Evolutionary conservation across 2,329 filamentous ascomycete genomes (phyloP), one percentile per base, ranked within the genome.

Genomic region (Aaosphaeria arxii): DNA sequence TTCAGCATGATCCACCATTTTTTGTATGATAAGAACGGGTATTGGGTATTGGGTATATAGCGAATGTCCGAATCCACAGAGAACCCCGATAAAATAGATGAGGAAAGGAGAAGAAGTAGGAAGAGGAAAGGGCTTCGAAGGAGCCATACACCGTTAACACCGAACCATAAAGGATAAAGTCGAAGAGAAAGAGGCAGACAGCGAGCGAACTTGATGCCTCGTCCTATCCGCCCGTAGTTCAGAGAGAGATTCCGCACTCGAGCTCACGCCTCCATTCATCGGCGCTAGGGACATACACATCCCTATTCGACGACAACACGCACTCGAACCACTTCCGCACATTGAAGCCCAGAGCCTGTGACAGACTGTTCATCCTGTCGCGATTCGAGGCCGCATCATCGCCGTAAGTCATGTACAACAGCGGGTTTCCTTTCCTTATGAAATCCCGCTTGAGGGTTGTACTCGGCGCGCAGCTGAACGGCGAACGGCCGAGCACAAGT

Each of bases 401-500:
- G 42, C 69, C 69, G 32, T 66, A 63, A 4, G 50, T 54, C 5
- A 71, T 61, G 46, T 69, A 76, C 17, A 61, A 62, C 11, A 77
- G 40, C n/a, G 74, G 69, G 40, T 66, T 60, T 0, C 72, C 74
- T 24, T 60, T 58, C 49, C 74, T 76, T 44, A 76, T 67, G 48
- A 74, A 71, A 46, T 77, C 74, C 3, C 74, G 54, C 43, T 72
- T 59, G 51, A 71, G 66, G 49, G 77, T 77, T 6, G 53, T 53
- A 5, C 58, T 63, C 32, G 39, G 11, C 9, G 72, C 67, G 11
- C 63, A 67, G 5, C 68, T 58, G 45, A 71, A 77, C 0, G 75
- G 75, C 39, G 66, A 70, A 5, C 57, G 56, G 7, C 75, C 74
- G 6, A 73, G 61, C n/a, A 75, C 56, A 5, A 74, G 45, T n/a